Evolutionary conservation across 495 filamentous ascomycete species (phyloP), one percentile per base, ranked within the genome.

Genomic region (Penicillium lagena): DNA sequence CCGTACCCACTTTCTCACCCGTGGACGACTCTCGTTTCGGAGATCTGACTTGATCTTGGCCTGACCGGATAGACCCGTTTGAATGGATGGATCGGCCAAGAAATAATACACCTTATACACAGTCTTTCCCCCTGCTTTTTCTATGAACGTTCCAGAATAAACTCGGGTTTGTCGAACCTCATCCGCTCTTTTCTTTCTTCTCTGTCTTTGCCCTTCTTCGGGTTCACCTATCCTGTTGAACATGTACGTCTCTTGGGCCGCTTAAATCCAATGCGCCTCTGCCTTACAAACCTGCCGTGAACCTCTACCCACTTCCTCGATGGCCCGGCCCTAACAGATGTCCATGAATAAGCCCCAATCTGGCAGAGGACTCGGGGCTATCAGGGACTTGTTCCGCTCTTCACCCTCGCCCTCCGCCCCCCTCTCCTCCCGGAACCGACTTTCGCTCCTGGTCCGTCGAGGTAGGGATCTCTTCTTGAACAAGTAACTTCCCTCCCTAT

Each of bases 401-500:
- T 43, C 52, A 46, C 50, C 50, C 51, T 49, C 60, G 12, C 50
- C 66, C 14, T 54, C 60, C 42, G 34, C 59, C 28, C 54, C 59
- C 39, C 57, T 57, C 36, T 59, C 66, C 39, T 47, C 62, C 39
- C 63, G 60, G 33, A 61, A 49, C 49, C 54, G 62, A 46, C 52
- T 64, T 29, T 65, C 62, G 39, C 46, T 63, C 36, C 50, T 71
- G 13, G 52, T 68, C 45, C 67, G 66, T 53, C 67, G 69, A 63
- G 62, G 64, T 45, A 64, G 64, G 50, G 55, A 52, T 55, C 48
- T 66, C 13, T 63, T 71, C 52, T 59, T 54, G 36, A 60, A 55
- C 57, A 66, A 70, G 66, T 71, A 73, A 54, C 45, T 46, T 53
- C 22, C 37, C 30, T 43, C 49, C 50, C 49, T 53, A 40, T 38